Conservation (phyloP, 163 green algal genomes). For the Chlorella variabilis region DNA sequence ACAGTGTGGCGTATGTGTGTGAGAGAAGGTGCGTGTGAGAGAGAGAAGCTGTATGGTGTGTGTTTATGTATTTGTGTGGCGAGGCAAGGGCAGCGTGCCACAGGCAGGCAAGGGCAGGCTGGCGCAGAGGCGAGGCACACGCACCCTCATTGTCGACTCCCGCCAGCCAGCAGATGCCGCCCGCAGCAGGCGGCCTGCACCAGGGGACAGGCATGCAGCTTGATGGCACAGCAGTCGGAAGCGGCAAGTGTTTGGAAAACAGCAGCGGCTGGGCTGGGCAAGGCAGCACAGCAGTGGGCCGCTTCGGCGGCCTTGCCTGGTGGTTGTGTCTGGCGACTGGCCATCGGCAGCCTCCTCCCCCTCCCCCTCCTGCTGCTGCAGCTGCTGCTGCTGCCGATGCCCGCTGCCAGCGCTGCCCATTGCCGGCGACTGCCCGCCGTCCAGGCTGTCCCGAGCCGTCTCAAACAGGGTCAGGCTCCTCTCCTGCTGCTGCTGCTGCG, state of each 20-base stretch:
- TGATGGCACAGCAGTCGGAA: too few relatives aligned
- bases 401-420: not conserved
- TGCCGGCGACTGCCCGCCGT: not conserved
- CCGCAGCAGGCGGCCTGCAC: not conserved
- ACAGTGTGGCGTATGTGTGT: not conserved
- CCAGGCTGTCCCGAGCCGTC: slow-evolving; percentile 18
- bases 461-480: not conserved
- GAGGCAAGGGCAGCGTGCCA: too few relatives aligned
- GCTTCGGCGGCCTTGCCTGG: not conserved
- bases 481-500: not conserved
- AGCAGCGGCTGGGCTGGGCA: too few relatives aligned
- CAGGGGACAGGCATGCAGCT: not conserved
- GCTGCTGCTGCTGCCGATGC: too few relatives aligned
- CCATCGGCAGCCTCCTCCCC: too few relatives aligned
- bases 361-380: too few relatives aligned
- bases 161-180: slow-evolving; percentile 29
- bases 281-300: slow-evolving; percentile 37
- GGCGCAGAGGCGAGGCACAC: not conserved
- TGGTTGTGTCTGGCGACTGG: not conserved
- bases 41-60: too few relatives aligned
- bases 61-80: too few relatives aligned
- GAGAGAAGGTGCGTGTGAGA: not conserved
- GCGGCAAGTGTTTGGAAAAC: too few relatives aligned
- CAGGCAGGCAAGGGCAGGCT: not conserved
- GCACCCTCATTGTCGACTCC: slow-evolving; percentile 28